Conservation (phyloP, 495 filamentous ascomycete species). For the Lasiosphaeria hispida region DNA sequence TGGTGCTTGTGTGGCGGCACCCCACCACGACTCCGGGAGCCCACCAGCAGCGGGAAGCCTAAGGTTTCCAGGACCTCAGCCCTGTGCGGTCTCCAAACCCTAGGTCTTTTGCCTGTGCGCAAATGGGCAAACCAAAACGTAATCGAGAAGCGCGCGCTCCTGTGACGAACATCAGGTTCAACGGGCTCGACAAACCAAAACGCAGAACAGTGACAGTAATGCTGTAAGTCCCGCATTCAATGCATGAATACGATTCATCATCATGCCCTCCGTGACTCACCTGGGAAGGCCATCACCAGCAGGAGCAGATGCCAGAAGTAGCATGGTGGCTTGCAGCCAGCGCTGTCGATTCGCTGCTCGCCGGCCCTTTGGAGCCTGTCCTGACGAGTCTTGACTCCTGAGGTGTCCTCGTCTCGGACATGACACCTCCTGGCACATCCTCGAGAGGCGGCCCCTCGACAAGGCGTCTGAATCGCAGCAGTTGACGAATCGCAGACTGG, state of each 20-base stretch:
- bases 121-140: too few species aligned
- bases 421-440: not conserved
- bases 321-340: not conserved
- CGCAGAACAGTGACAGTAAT: too few species aligned
- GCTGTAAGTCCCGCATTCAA: not conserved
- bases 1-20: too few species aligned
- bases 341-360: not conserved
- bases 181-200: too few species aligned
- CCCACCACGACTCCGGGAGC: too few species aligned
- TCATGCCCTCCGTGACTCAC: conserved; percentile 2
- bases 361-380: not conserved
- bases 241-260: not conserved
- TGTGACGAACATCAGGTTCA: too few species aligned
- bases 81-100: too few species aligned
- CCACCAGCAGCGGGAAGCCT: too few species aligned
- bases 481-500: not conserved
- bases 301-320: not conserved
- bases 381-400: not conserved
- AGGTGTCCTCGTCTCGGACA: not conserved
- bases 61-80: too few species aligned
- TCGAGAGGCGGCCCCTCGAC: not conserved
- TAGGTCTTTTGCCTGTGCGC: too few species aligned
- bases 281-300: not conserved
- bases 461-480: not conserved
- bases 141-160: too few species aligned